Base-by-base conservation (phyloP, 805 yeast genomes). In the Saturnispora sanitii region DNA sequence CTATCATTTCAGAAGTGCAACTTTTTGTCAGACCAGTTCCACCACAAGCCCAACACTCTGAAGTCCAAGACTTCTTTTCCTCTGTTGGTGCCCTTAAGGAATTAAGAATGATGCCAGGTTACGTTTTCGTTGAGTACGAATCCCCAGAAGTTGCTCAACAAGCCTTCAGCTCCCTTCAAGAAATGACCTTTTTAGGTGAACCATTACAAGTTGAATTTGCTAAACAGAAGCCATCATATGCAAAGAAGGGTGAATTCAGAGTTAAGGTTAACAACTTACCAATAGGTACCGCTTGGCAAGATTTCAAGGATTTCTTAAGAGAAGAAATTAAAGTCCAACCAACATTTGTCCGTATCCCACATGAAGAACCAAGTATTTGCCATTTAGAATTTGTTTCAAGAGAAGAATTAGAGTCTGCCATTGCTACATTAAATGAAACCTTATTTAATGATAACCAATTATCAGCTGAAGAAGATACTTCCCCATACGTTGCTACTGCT, bases 91-190 rank as follows among this genome's bases (percentile, higher is more conserved):
- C 81, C 37, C 64, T 82, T 52, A 67, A 70, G 46, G 86, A 79
- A 55, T 75, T 80, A 40, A 77, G 77, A 57, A 62, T 82, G 50
- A 70, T 79, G 71, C 79, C 82, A 53, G 95, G 95, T 33, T 83
- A 78, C 56, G 96, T 94, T 20, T 88, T 85, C 59, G 82, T 90
- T 45, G 94, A 88, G 60, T 92, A 77, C 54, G 86, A 77, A 58
- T 73, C 71, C 48, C 69, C 75, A 33, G 79, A 71, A 44, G 68
- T 63, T 46, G 78, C 79, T 35, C 57, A 60, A 43, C 62, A 64
- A 43, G 79, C 80, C 6, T 64, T 67, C 46, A 69, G 66, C 37
- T 64, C 70, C 30, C 66, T 70, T 46, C 50, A 62, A 46, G 68
- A 65, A 44, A 55, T 66, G 47, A 66, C 68, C 16, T 71, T 73